Evolutionary conservation across 2,329 filamentous ascomycete genomes (phyloP).

Genomic region (Alternaria sp.): DNA sequence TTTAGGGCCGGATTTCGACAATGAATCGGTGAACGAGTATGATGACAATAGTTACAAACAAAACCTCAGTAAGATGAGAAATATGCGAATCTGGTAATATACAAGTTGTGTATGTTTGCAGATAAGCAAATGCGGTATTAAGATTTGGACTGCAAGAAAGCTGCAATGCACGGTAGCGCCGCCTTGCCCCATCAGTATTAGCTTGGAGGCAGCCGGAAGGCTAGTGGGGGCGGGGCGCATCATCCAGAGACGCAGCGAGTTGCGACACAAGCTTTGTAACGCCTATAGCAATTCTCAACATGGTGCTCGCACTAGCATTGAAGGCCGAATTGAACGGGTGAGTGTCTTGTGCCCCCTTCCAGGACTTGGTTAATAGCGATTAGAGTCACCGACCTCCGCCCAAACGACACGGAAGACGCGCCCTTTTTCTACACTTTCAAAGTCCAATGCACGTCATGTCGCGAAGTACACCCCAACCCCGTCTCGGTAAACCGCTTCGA

Average conservation of each 20-base stretch:
- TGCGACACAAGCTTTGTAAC: slow-evolving; percentile 1
- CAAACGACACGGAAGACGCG: slow-evolving; percentile 79
- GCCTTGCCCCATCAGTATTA: neutral
- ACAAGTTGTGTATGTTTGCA: neutral
- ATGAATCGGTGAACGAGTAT: neutral
- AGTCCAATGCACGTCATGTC: slow-evolving; percentile 97
- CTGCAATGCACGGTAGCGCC: slow-evolving; percentile 9
- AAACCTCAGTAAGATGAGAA: neutral
- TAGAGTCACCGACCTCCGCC: slow-evolving; percentile 90
- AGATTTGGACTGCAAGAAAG: slow-evolving; percentile 11
- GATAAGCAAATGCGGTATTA: neutral
- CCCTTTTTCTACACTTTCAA: slow-evolving; percentile 98
- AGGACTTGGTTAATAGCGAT: neutral
- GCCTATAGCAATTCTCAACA: slow-evolving; percentile 18
- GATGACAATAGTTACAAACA: neutral
- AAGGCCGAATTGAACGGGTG: slow-evolving; percentile 52
- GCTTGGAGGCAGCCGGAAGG: slow-evolving; percentile 10
- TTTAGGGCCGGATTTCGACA: neutral
- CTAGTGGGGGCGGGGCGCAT: slow-evolving; percentile 25
- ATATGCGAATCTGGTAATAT: neutral
- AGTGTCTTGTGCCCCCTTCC: neutral
- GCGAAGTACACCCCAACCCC: slow-evolving; percentile 87
- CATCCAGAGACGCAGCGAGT: slow-evolving; percentile 3
- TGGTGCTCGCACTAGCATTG: slow-evolving; percentile 51
- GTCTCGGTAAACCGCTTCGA: slow-evolving; percentile 91